A percentile compares a stretch with the other conserved stretches of the same genome.
Conservation (phyloP, 2,329 filamentous ascomycete species). For the Fusarium keratoplasticum region DNA sequence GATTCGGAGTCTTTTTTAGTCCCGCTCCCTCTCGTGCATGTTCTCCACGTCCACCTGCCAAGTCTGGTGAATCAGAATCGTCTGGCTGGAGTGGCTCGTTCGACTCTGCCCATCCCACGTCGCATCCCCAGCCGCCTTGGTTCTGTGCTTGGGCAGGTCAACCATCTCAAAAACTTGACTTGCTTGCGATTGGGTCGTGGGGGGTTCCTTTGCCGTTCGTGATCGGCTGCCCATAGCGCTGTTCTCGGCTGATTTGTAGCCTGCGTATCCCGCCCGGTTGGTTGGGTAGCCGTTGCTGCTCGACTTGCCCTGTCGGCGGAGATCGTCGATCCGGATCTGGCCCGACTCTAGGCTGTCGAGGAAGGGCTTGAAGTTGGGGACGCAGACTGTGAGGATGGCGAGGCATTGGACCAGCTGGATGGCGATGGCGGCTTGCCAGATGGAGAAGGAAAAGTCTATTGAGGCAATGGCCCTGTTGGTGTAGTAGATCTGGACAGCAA, state of each 20-base stretch:
- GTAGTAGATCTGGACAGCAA: slow-evolving; percentile 43
- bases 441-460: slow-evolving; percentile 35
- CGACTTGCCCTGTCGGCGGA: slow-evolving; percentile 42
- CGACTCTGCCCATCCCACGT: slow-evolving; percentile 35
- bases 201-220: slow-evolving; percentile 2
- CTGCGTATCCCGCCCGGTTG: slow-evolving; percentile 35
- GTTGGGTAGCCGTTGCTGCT: slow-evolving; percentile 40
- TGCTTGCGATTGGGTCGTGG: slow-evolving; percentile 8
- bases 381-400: slow-evolving; percentile 42
- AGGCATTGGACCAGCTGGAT: slow-evolving; percentile 46
- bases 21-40: slow-evolving; percentile 11
- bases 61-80: slow-evolving; percentile 45
- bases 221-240: slow-evolving; percentile 23
- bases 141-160: slow-evolving; percentile 7
- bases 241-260: slow-evolving; percentile 35
- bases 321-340: slow-evolving; percentile 46
- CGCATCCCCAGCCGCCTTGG: not conserved
- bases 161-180: slow-evolving; percentile 35
- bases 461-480: slow-evolving; percentile 39
- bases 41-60: slow-evolving; percentile 45
- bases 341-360: slow-evolving; percentile 46
- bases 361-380: slow-evolving; percentile 47
- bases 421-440: slow-evolving; percentile 40
- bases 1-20: not conserved
- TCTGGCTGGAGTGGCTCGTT: slow-evolving; percentile 44